A percentile compares a stretch with the other conserved stretches of the same genome.
Evolutionary conservation across 495 filamentous ascomycete species (phyloP).

Genomic region (Alectoria sarmentosa): DNA sequence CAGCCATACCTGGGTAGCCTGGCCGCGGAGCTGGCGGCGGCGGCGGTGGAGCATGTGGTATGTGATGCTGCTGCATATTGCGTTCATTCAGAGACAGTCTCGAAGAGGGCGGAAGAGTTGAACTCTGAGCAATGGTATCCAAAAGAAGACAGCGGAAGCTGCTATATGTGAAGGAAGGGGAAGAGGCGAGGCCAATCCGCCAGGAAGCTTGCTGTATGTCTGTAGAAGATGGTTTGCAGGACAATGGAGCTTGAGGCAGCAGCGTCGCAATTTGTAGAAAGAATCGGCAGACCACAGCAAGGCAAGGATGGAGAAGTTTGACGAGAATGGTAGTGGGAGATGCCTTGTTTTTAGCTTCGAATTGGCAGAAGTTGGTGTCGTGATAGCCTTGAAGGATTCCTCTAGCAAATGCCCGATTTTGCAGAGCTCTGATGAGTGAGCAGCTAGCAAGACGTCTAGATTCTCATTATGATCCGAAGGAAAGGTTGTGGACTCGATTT

Average conservation of each 20-base stretch:
- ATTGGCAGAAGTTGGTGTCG: constrained; percentile 10
- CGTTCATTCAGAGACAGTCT: not conserved
- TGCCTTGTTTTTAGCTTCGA: constrained; percentile 13
- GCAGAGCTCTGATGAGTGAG: not conserved
- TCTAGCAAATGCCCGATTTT: constrained; percentile 10
- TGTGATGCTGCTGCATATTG: not conserved
- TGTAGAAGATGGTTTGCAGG: not conserved
- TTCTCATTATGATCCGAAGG: not conserved
- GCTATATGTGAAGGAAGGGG: not conserved
- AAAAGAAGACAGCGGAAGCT: not conserved
- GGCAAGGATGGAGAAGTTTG: constrained; percentile 7
- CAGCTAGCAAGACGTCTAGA: constrained; percentile 1
- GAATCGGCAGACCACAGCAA: not conserved
- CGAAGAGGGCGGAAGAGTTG: not conserved
- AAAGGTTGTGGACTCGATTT: not conserved
- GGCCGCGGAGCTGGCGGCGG: not conserved
- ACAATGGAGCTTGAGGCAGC: constrained; percentile 3
- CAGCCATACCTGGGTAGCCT: not conserved
- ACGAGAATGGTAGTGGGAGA: not conserved
- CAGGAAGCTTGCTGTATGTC: not conserved
- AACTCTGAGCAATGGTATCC: not conserved
- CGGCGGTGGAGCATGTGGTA: not conserved
- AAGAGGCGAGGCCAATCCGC: not conserved
- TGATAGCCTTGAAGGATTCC: constrained; percentile 12
- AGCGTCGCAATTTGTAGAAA: constrained; percentile 3